phyloP scores from a whole-genome alignment of 1,284 basidiomycete species.

The Cystobasidium pallidum region DNA sequence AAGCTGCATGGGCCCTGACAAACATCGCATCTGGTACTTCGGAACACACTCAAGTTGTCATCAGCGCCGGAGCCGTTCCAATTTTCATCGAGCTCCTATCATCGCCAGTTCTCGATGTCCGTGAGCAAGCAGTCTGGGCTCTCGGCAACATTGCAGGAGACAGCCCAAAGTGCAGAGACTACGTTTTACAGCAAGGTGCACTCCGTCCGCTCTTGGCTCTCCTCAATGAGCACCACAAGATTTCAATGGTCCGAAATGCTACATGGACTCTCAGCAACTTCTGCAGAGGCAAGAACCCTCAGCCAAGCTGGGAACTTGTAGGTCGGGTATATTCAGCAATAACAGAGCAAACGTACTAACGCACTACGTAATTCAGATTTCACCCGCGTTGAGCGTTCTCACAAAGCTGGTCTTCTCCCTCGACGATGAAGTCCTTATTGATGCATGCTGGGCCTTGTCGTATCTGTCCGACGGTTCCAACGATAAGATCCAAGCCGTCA shows the following conservation, averaged over 20 bases:
- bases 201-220: conserved; percentile 61
- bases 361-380: conserved; percentile 68
- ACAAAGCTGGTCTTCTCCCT: conserved; percentile 99
- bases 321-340: conserved; percentile 44
- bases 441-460: conserved; percentile 99
- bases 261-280: conserved; percentile 99
- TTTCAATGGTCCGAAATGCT: conserved; percentile 95
- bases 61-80: conserved; percentile 91
- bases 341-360: not conserved
- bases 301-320: conserved; percentile 92
- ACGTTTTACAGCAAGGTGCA: conserved; percentile 64
- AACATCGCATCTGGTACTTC: conserved; percentile 99
- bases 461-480: conserved; percentile 99
- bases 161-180: conserved; percentile 90
- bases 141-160: conserved; percentile 96
- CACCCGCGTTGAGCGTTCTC: conserved; percentile 90
- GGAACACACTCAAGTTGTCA: conserved; percentile 97
- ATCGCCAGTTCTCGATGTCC: conserved; percentile 75
- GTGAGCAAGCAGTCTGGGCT: conserved; percentile 96
- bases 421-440: conserved; percentile 98
- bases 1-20: conserved; percentile 98
- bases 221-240: conserved; percentile 74
- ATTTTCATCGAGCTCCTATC: conserved; percentile 92
- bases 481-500: conserved; percentile 99
- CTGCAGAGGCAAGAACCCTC: conserved; percentile 92